Evolutionary conservation across 1,139 yeast species (phyloP), one percentile per base, ranked within the genome.

Genomic region (Blastobotrys serpentis): DNA sequence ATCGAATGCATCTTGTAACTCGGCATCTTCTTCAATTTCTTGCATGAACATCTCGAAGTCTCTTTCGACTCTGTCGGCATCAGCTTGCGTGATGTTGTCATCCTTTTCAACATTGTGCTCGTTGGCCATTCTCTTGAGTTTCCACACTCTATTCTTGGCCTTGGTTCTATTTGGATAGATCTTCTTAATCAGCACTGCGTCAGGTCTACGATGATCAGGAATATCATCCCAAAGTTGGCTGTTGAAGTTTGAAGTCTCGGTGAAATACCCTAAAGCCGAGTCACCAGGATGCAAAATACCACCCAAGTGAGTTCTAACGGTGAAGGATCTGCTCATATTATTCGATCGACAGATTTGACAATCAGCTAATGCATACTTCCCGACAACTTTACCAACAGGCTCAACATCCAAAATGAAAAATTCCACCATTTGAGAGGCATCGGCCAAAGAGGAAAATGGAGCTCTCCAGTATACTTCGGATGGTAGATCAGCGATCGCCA

Each of bases 21-120:
- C 99, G 50, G 84, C 82, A 70, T 92, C 99, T 71, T 92, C 98
- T 74, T 92, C 98, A 68, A 94, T 81, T 68, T 92, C 97, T 73
- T 88, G 97, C 73, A 94, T 80, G 85, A 92, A 92, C 61, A 84
- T 68, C 71, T 92, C 99, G 71, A 90, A 92, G 70, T 92, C 99
- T 69, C 82, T 84, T 71, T 92, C 98, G 2, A 95, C 96, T 63
- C 87, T 79, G 67, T 88, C 98, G 63, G 82, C 84, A 56, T 89
- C 97, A 69, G 85, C 92, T 72, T 81, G 84, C 52, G 90, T 90
- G 61, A 81, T 84, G 26, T 37, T 60, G 16, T 52, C 56, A 49
- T 95, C 95, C 48, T 84, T 89, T 56, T 86, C 82, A 61, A 87
- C 96, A 60, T 81, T 80, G 69, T 90, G 95, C 71, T 92, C 98